Evolutionary conservation across 441 rosid species (phyloP), one percentile per base, ranked within the genome.

Genomic region (Erysimum cheiri): DNA sequence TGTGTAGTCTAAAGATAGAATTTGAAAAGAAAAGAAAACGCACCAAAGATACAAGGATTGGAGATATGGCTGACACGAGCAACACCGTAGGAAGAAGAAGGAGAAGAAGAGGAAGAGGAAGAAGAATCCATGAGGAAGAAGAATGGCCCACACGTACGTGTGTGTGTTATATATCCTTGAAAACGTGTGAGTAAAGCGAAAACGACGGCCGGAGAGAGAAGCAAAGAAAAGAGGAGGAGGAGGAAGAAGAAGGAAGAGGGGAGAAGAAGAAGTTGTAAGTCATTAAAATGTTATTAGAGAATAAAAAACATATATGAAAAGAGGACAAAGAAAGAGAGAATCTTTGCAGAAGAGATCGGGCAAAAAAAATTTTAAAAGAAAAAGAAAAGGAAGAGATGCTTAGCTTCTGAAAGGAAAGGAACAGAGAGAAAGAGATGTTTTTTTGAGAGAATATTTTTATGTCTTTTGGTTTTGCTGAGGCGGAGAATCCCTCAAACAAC

Each of bases 31-130:
- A 41, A 52, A 67, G 31, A 67, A 56, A n/a, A 40, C 87, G 40
- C 71, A 91, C 98, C 97, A 35, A 89, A 85, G 70, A 91, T 81
- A 58, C 96, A 91, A 50, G 95, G 93, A 69, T 89, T 87, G 8
- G 97, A 86, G 70, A 86, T 80, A 65, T 84, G 88, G 84, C 66
- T 85, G 76, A 85, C 75, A 64, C 61, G 75, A 75, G 70, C 32
- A 48, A 41, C 70, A 57, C 52, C 73, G 40, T 69, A 72, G 22
- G 94, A 82, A 43, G 86, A 81, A 71, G 87, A 80, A 67, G 89
- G 77, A 86, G 91, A 77, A 93, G 90, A 86, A 13, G 64, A 44
- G 17, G 87, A 82, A 73, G 76, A 64, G 37, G 87, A 80, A 74
- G 76, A 60, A 24, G 46, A 47, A 67, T 77, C 79, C 79, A 76